A percentile compares a stretch with the other conserved stretches of the same genome.
Evolutionary conservation across 2,329 filamentous ascomycete genomes (phyloP).

Genomic region (Stemphylium lycopersici): DNA sequence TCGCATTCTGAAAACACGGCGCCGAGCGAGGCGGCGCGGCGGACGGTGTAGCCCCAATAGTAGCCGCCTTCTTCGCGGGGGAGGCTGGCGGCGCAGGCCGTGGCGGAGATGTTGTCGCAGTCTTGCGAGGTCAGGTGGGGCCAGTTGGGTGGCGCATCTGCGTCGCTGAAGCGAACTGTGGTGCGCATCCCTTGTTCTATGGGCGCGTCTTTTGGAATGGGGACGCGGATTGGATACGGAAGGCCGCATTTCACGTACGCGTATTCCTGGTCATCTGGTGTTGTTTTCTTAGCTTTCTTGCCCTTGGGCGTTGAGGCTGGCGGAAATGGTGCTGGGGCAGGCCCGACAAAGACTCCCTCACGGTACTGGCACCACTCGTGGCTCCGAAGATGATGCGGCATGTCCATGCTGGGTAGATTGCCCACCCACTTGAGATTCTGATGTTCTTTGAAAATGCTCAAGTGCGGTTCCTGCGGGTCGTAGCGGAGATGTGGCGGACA

Average conservation of each 20-base stretch:
- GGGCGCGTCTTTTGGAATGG: conserved; percentile 48
- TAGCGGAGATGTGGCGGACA: conserved; percentile 75
- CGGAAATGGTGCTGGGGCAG: conserved; percentile 14
- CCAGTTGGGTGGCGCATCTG: conserved; percentile 45
- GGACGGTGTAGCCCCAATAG: conserved; percentile 83
- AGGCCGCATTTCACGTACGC: conserved; percentile 60
- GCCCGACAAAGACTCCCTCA: conserved; percentile 71
- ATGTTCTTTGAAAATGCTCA: conserved; percentile 76
- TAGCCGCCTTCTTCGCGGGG: conserved; percentile 79
- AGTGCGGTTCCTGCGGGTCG: conserved; percentile 53
- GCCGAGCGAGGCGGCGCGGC: conserved; percentile 70
- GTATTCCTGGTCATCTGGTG: conserved; percentile 15
- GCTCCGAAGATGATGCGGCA: conserved; percentile 80
- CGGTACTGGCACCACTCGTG: conserved; percentile 81
- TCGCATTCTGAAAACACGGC: conserved; percentile 77
- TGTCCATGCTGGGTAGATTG: conserved; percentile 76
- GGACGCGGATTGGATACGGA: conserved; percentile 57
- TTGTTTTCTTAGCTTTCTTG: conserved; percentile 52
- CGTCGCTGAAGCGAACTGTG: conserved; percentile 69
- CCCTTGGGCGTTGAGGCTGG: conserved; percentile 36
- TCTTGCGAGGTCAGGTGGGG: conserved; percentile 31
- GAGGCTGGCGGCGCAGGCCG: conserved; percentile 69
- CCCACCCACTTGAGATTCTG: conserved; percentile 77
- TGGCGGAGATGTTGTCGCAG: conserved; percentile 50
- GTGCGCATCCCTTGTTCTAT: conserved; percentile 75